Percentiles rank a stretch among this genome's conserved stretches.
Conservation (phyloP, 23 red algal species). For the Pyropia haitanensis region DNA sequence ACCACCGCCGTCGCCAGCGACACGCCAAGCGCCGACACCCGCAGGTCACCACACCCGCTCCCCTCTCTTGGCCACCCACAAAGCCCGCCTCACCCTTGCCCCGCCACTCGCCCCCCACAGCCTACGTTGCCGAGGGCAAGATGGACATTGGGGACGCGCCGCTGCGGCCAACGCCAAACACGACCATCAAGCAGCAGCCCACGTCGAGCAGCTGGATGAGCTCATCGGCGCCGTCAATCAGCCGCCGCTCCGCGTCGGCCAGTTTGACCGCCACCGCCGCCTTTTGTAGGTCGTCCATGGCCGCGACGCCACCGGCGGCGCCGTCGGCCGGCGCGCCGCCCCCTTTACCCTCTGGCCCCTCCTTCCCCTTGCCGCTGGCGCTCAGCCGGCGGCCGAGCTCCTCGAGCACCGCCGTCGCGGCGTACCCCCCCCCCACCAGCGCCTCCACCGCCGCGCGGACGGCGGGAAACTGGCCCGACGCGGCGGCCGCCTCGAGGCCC, state of each 20-base stretch:
- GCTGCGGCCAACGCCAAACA: too few species aligned
- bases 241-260: constrained; percentile 59
- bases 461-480: constrained; percentile 7
- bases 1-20: too few species aligned
- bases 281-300: constrained; percentile 72
- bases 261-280: constrained; percentile 52
- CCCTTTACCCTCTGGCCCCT: not conserved
- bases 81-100: too few species aligned
- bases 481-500: constrained; percentile 23
- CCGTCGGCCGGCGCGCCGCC: too few species aligned
- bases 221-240: constrained; percentile 83
- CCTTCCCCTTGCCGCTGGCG: not conserved
- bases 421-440: constrained; percentile 62
- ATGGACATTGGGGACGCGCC: too few species aligned
- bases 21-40: too few species aligned
- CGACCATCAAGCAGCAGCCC: constrained; percentile 4
- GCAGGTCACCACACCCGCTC: too few species aligned
- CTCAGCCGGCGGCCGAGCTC: constrained; percentile 32
- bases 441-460: constrained; percentile 22
- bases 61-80: too few species aligned
- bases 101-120: too few species aligned
- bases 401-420: constrained; percentile 42
- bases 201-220: constrained; percentile 58
- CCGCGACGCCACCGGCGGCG: not conserved
- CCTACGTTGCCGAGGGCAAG: too few species aligned